A percentile compares a stretch with the other conserved stretches of the same genome.
phyloP scores from a whole-genome alignment of 352 stramenopile species.

The Blastocystis sp. region DNA sequence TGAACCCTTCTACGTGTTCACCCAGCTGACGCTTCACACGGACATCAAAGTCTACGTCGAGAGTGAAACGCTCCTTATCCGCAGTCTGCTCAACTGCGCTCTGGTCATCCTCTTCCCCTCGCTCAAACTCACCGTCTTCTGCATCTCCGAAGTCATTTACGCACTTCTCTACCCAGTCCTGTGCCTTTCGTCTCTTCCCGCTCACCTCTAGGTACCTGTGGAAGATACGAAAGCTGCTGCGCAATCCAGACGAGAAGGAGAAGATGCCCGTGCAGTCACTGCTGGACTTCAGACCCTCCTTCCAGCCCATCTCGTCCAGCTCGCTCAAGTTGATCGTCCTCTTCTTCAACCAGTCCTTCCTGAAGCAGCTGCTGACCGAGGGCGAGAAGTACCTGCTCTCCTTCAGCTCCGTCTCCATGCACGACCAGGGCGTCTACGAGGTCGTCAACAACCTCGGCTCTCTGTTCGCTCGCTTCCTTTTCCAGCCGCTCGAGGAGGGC shows the following conservation, averaged over 20 bases:
- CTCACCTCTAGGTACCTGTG: background rate
- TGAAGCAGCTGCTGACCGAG: constrained; percentile 70
- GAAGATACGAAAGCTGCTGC: background rate
- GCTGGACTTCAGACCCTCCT: constrained; percentile 13
- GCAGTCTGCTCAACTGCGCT: constrained; percentile 34
- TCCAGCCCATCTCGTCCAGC: background rate
- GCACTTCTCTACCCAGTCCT: constrained; percentile 20
- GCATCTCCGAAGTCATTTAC: constrained; percentile 39
- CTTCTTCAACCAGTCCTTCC: constrained; percentile 62
- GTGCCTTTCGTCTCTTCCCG: background rate
- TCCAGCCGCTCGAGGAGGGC: constrained; percentile 67
- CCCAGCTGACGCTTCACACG: constrained; percentile 26
- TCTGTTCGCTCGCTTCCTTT: constrained; percentile 71
- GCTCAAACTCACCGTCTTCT: constrained; percentile 30
- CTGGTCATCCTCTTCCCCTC: constrained; percentile 38
- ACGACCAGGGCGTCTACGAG: constrained; percentile 71
- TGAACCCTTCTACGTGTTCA: constrained; percentile 45
- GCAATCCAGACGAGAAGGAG: background rate
- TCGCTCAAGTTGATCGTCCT: background rate
- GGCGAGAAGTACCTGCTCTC: constrained; percentile 47
- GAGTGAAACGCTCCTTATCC: constrained; percentile 12
- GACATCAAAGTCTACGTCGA: constrained; percentile 72
- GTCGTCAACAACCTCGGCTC: constrained; percentile 70
- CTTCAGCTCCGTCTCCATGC: constrained; percentile 61
- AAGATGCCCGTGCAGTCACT: background rate